phyloP scores from a whole-genome alignment of 768 basidiomycete species.

The Tulasnella sp. region DNA sequence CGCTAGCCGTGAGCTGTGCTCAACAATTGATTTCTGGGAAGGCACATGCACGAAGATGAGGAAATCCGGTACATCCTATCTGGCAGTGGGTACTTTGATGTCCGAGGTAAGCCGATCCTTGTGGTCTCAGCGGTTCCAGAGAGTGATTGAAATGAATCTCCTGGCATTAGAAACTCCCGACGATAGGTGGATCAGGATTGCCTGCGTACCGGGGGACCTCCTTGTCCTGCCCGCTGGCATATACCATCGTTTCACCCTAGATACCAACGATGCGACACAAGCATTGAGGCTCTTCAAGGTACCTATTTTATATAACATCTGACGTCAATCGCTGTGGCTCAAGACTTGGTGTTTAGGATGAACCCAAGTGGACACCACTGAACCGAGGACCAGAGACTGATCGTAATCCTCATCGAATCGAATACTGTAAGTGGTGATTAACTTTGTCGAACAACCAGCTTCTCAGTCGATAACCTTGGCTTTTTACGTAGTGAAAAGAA shows the following conservation, averaged over 20 bases:
- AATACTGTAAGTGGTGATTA: constrained; percentile 37
- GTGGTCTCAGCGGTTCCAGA: background rate
- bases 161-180: constrained; percentile 43
- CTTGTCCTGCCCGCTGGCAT: constrained; percentile 82
- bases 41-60: constrained; percentile 93
- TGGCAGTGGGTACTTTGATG: constrained; percentile 89
- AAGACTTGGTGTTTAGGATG: constrained; percentile 44
- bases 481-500: too few relatives aligned
- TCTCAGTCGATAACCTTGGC: too few relatives aligned
- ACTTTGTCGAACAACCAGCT: too few relatives aligned
- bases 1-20: background rate
- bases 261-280: constrained; percentile 59
- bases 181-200: constrained; percentile 74
- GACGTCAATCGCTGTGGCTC: background rate
- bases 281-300: constrained; percentile 82
- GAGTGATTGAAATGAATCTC: background rate
- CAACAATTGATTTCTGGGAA: constrained; percentile 24
- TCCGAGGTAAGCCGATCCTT: constrained; percentile 66
- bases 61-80: constrained; percentile 83
- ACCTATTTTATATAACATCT: constrained; percentile 7
- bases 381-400: constrained; percentile 57
- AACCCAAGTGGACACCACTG: constrained; percentile 82
- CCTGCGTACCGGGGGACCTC: constrained; percentile 67
- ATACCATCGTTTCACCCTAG: constrained; percentile 91
- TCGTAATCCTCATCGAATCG: constrained; percentile 46